Evolutionary conservation across 2,329 filamentous ascomycete species (phyloP).

Genomic region (Endocalyx cinctus): DNA sequence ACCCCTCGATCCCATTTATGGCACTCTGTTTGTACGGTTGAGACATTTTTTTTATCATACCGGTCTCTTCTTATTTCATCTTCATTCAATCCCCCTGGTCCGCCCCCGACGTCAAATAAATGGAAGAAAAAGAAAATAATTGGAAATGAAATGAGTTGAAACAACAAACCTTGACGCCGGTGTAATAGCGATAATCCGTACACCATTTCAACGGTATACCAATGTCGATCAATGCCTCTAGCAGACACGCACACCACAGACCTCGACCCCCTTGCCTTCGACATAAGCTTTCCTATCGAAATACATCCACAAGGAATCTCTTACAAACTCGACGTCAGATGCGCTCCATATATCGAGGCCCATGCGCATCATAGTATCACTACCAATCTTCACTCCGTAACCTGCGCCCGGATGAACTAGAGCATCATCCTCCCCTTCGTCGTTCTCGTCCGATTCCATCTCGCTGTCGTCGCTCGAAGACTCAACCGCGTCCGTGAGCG

Average conservation of each 20-base stretch:
- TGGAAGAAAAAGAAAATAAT: no score
- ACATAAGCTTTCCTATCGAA: conserved; percentile 61
- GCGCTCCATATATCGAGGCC: conserved; percentile 76
- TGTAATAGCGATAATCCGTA: no score
- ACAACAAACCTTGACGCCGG: no score
- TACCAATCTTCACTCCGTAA: conserved; percentile 50
- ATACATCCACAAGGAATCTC: conserved; percentile 58
- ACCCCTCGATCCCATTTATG: no score
- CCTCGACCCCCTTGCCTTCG: conserved; percentile 64
- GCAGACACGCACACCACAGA: conserved; percentile 70
- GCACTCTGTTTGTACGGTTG: no score
- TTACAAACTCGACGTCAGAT: conserved; percentile 64
- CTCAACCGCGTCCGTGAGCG: conserved; percentile 58
- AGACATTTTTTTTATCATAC: no score
- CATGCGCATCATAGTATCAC: conserved; percentile 64
- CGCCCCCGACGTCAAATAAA: no score
- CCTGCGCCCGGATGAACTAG: conserved; percentile 27
- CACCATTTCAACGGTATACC: background rate
- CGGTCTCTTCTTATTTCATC: no score
- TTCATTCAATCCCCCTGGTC: no score
- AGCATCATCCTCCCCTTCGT: conserved; percentile 20
- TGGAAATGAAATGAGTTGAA: no score
- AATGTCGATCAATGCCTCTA: conserved; percentile 26
- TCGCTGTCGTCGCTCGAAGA: conserved; percentile 19
- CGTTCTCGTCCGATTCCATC: conserved; percentile 33